These are phyloP conservation scores for Suhomyces yuchorum DNA, from an alignment of 1,139 yeast genomes.

Conservation along the genomic window DNA sequence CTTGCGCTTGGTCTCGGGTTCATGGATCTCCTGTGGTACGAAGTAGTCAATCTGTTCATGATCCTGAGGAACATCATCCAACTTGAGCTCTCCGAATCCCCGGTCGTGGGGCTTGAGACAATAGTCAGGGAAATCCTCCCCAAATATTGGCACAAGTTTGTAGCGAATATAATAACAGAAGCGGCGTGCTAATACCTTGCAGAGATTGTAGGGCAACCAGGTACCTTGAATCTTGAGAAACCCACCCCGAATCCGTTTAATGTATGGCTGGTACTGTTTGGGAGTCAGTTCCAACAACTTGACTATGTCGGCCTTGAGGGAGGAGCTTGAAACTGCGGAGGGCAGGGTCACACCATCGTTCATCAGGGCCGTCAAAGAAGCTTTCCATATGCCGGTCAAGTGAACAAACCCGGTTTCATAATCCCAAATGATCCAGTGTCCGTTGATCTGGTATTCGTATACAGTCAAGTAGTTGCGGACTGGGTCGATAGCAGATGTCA, in stretches of 20 bases:
- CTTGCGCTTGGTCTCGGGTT: conserved; percentile 3
- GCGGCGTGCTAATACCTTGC: conserved; percentile 66
- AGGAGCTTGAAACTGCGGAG: conserved; percentile 20
- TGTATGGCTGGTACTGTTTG: conserved; percentile 59
- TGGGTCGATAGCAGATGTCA: conserved; percentile 64
- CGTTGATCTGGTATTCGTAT: conserved; percentile 67
- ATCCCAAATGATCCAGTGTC: conserved; percentile 83
- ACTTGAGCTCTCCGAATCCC: conserved; percentile 67
- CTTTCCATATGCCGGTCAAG: conserved; percentile 89
- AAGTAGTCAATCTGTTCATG: conserved; percentile 9
- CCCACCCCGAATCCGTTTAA: conserved; percentile 86
- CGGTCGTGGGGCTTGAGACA: conserved; percentile 67
- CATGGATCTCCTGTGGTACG: conserved; percentile 8
- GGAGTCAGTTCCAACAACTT: conserved; percentile 75
- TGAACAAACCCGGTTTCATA: conserved; percentile 86
- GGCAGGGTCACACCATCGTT: conserved; percentile 12
- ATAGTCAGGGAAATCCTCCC: conserved; percentile 65
- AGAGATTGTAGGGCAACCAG: conserved; percentile 80
- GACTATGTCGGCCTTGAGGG: conserved; percentile 74
- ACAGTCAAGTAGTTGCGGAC: conserved; percentile 69
- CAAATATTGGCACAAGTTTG: conserved; percentile 80
- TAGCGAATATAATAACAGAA: conserved; percentile 80
- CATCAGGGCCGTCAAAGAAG: conserved; percentile 44
- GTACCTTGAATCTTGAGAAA: conserved; percentile 93
- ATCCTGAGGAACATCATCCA: conserved; percentile 29